Percentiles rank a stretch among this genome's conserved stretches.
phyloP scores from a whole-genome alignment of 768 basidiomycete species.

The Calocybe gangraenosa region DNA sequence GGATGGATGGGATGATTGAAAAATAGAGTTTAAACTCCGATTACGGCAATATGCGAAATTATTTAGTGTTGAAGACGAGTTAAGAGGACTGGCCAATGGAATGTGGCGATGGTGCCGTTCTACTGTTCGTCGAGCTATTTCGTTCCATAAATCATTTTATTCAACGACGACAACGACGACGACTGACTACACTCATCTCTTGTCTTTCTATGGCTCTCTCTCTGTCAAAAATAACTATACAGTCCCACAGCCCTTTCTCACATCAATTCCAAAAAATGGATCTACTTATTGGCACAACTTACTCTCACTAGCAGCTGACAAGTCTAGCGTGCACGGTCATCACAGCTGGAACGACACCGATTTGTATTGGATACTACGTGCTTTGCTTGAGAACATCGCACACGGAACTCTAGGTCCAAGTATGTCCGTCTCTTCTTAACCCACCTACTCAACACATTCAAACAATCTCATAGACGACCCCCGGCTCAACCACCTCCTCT shows the following conservation, averaged over 20 bases:
- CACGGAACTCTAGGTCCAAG: neutral
- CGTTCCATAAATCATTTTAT: too few relatives aligned
- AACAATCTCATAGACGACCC: constrained; percentile 14
- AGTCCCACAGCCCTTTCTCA: too few relatives aligned
- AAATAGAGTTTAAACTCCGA: neutral
- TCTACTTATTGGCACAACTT: too few relatives aligned
- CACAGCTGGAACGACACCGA: constrained; percentile 38
- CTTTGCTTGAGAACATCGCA: constrained; percentile 30
- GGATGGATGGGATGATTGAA: constrained; percentile 19
- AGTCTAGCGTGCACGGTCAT: constrained; percentile 25
- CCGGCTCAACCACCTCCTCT: constrained; percentile 28
- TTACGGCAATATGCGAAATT: neutral
- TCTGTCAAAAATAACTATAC: too few relatives aligned
- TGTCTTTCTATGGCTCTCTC: too few relatives aligned
- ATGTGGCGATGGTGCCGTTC: constrained; percentile 69
- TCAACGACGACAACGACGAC: too few relatives aligned
- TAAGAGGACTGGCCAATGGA: constrained; percentile 47
- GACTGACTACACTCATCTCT: too few relatives aligned
- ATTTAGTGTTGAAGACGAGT: neutral
- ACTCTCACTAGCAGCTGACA: constrained; percentile 39
- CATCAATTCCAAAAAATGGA: too few relatives aligned
- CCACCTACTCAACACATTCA: neutral
- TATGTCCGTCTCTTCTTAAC: too few relatives aligned
- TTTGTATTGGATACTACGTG: constrained; percentile 60
- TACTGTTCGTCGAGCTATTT: too few relatives aligned